A percentile compares a stretch with the other conserved stretches of the same genome.
Evolutionary conservation across 495 filamentous ascomycete species (phyloP).

Genomic region (Tuber borchii): DNA sequence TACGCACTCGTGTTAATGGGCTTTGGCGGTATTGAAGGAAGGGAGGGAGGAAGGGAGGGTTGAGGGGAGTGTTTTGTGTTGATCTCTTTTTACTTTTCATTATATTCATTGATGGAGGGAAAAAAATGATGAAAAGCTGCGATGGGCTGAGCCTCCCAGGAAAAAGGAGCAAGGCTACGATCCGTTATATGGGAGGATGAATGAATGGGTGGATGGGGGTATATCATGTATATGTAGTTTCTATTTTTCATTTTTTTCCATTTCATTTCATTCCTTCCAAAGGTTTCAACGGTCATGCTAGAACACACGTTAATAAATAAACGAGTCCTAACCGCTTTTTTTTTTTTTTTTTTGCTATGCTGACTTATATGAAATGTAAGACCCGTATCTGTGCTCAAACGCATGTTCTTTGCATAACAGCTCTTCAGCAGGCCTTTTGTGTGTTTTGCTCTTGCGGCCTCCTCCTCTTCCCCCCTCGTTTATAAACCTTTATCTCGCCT

Average conservation of each 20-base stretch:
- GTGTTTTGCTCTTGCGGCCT: constrained; percentile 24
- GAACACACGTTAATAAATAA: not conserved
- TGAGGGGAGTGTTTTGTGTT: not conserved
- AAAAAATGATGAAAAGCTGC: not conserved
- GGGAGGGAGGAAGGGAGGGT: not conserved
- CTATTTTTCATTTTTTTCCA: not conserved
- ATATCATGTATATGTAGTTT: not conserved
- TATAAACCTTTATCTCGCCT: not conserved
- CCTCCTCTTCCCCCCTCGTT: not conserved
- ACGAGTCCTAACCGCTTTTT: not conserved
- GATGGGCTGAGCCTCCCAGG: not conserved
- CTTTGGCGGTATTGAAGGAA: not conserved
- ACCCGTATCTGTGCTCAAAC: constrained; percentile 94
- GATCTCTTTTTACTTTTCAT: not conserved
- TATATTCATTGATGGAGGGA: not conserved
- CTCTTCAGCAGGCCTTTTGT: constrained; percentile 71
- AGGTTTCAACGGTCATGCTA: not conserved
- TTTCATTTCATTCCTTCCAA: not conserved
- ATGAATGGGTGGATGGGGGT: not conserved
- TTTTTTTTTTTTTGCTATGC: not conserved
- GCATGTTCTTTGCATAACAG: constrained; percentile 65
- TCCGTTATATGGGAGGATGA: not conserved
- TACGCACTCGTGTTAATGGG: not conserved
- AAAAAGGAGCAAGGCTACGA: not conserved
- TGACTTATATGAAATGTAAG: constrained; percentile 54